These are phyloP conservation scores for Pascua guehoae DNA, from an alignment of 1,284 basidiomycete species.

Conservation along the genomic window DNA sequence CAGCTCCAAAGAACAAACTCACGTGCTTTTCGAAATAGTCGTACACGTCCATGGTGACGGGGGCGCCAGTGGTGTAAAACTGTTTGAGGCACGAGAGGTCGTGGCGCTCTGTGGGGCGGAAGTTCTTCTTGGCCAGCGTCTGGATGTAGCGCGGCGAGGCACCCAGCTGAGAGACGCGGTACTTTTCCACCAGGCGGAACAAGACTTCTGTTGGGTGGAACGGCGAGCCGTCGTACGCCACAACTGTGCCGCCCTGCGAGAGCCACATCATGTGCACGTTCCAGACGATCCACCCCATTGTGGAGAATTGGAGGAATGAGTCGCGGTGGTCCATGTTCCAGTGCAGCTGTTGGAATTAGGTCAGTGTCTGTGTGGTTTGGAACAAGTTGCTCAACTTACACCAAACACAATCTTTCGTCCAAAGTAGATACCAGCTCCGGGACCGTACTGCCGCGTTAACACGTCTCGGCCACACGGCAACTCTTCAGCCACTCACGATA, in stretches of 20 bases:
- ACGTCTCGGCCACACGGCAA: too few relatives aligned
- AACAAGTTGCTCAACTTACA: too few relatives aligned
- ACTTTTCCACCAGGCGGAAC: slow-evolving; percentile 29
- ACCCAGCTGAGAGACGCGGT: slow-evolving; percentile 34
- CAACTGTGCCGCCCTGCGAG: slow-evolving; percentile 28
- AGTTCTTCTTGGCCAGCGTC: slow-evolving; percentile 15
- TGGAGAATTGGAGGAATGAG: slow-evolving; percentile 36
- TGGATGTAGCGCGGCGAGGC: slow-evolving; percentile 35
- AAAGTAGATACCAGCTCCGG: slow-evolving; percentile 28
- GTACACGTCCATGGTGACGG: slow-evolving; percentile 32
- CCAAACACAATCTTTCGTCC: slow-evolving; percentile 18
- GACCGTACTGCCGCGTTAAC: slow-evolving; percentile 11
- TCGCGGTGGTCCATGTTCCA: slow-evolving; percentile 26
- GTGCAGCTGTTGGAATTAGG: neutral
- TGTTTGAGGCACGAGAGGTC: slow-evolving; percentile 28
- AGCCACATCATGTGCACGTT: slow-evolving; percentile 30
- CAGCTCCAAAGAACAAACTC: too few relatives aligned
- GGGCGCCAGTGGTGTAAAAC: slow-evolving; percentile 38
- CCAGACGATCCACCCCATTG: slow-evolving; percentile 44
- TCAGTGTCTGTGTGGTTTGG: too few relatives aligned
- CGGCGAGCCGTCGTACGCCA: slow-evolving; percentile 42
- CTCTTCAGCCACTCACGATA: slow-evolving; percentile 21
- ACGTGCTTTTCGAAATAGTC: slow-evolving; percentile 7
- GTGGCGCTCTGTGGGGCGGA: slow-evolving; percentile 17
- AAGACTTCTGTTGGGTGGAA: slow-evolving; percentile 35